phyloP scores from a whole-genome alignment of 192 early-diverging fungal species.

The Chytriomyces sp. region DNA sequence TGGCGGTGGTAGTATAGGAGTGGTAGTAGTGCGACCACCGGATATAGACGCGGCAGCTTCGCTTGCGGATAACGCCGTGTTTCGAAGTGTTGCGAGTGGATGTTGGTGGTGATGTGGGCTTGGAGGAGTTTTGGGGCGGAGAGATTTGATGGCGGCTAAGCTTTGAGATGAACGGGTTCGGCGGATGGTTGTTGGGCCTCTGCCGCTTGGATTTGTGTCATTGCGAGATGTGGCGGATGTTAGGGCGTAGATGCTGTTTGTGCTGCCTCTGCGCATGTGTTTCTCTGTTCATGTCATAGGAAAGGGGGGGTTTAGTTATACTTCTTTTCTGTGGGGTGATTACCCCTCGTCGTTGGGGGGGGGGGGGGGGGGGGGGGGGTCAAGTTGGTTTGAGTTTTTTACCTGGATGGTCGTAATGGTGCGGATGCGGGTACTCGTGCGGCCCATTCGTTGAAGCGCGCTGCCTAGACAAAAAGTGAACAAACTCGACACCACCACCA shows the following conservation, averaged over 20 bases:
- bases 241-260: no score
- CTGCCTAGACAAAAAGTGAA: background rate
- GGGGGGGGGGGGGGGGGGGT: background rate
- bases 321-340: no score
- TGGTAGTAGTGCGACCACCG: background rate
- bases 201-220: no score
- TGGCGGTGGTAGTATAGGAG: background rate
- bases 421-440: constrained; percentile 22
- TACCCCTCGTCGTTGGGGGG: no score
- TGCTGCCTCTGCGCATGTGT: constrained; percentile 15
- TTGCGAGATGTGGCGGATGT: no score
- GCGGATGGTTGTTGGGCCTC: background rate
- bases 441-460: background rate
- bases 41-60: background rate
- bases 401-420: constrained; percentile 27
- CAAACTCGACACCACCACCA: background rate
- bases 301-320: background rate
- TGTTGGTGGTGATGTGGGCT: constrained; percentile 18
- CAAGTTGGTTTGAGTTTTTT: background rate
- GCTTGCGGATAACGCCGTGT: background rate
- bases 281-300: background rate
- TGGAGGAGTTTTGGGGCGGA: constrained; percentile 25
- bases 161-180: constrained; percentile 5
- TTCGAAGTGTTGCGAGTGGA: background rate
- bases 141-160: background rate